Evolutionary conservation across 2,329 filamentous ascomycete species (phyloP).

Genomic region (Pseudonectria foliicola): DNA sequence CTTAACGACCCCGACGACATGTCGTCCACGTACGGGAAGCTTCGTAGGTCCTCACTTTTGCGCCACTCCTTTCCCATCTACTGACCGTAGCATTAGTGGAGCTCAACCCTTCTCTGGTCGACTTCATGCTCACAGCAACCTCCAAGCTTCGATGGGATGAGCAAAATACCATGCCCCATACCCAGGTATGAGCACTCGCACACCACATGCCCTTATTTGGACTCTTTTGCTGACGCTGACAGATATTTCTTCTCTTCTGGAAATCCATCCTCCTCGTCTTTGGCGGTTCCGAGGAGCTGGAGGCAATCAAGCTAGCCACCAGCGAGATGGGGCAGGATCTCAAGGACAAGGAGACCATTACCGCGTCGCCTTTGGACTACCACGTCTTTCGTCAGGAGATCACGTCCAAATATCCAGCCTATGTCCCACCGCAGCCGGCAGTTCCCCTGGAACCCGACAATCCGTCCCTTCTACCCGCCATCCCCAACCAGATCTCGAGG

Average conservation of each 20-base stretch:
- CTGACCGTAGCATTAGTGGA: constrained; percentile 34
- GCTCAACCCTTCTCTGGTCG: constrained; percentile 60
- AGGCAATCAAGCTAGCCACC: constrained; percentile 65
- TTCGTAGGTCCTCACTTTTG: constrained; percentile 37
- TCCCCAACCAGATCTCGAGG: constrained; percentile 66
- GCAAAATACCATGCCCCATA: constrained; percentile 53
- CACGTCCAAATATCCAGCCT: constrained; percentile 94
- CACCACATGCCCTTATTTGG: no score
- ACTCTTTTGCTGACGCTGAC: constrained; percentile 15
- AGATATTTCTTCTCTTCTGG: constrained; percentile 81
- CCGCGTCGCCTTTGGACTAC: constrained; percentile 90
- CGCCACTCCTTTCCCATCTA: neutral
- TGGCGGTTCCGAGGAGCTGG: constrained; percentile 68
- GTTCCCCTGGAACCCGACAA: constrained; percentile 86
- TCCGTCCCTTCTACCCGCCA: constrained; percentile 79
- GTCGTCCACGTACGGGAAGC: constrained; percentile 37
- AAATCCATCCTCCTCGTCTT: constrained; percentile 84
- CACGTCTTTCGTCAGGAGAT: constrained; percentile 95
- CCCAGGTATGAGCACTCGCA: constrained; percentile 41
- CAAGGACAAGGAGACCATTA: constrained; percentile 71
- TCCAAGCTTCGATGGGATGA: constrained; percentile 68
- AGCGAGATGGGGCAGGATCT: constrained; percentile 51
- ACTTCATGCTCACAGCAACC: constrained; percentile 63
- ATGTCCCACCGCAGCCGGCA: constrained; percentile 76
- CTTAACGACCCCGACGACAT: constrained; percentile 46